These are phyloP conservation scores for Boechera stricta DNA, from an alignment of 345 rosid genomes.

Conservation along the genomic window DNA sequence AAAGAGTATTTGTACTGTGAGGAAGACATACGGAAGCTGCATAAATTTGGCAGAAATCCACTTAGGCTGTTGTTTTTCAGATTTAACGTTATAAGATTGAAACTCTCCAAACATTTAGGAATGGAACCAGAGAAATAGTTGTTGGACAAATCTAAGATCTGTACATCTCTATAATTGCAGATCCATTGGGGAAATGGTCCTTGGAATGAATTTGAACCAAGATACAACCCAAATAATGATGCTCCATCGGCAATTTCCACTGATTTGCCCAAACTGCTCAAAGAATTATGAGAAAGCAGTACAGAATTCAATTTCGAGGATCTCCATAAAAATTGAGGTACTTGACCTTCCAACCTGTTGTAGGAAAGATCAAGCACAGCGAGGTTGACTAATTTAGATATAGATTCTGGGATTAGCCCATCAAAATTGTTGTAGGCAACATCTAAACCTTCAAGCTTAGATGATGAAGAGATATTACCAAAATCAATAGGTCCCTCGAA, in stretches of 20 bases:
- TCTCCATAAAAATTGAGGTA: neutral
- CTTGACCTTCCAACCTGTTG: slow-evolving; percentile 43
- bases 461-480: neutral
- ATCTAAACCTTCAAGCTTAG: neutral
- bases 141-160: neutral
- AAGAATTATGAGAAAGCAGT: slow-evolving; percentile 17
- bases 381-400: neutral
- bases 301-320: no score
- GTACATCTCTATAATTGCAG: neutral
- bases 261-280: neutral
- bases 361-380: slow-evolving; percentile 34
- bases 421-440: neutral
- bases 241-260: neutral
- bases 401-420: slow-evolving; percentile 10
- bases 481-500: neutral
- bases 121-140: neutral
- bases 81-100: no score
- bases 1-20: no score
- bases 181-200: slow-evolving; percentile 39
- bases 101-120: no score
- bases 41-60: no score
- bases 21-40: no score
- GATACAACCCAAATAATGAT: neutral
- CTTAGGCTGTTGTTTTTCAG: no score
- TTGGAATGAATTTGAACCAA: slow-evolving; percentile 12